Evolutionary conservation across 2,329 filamentous ascomycete genomes (phyloP).

Genomic region (Cadophora sp.): DNA sequence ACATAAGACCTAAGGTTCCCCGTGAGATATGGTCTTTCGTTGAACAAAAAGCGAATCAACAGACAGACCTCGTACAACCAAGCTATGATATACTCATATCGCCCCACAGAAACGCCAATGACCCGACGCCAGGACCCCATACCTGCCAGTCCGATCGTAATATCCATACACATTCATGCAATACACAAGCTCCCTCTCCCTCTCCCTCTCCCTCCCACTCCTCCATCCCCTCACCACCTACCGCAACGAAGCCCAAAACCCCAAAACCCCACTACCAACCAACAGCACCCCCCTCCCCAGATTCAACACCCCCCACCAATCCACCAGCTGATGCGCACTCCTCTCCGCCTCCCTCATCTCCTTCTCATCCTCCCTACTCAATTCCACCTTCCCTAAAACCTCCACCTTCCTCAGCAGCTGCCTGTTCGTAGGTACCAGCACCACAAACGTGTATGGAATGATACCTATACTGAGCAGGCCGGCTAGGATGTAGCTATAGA

Average conservation of each 20-base stretch:
- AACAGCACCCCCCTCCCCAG: slow-evolving; percentile 49
- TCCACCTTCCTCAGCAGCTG: slow-evolving; percentile 54
- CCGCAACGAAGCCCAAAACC: slow-evolving; percentile 24
- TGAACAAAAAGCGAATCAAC: too few relatives aligned
- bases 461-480: slow-evolving; percentile 53
- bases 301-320: slow-evolving; percentile 62
- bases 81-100: neutral
- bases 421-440: slow-evolving; percentile 55
- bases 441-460: slow-evolving; percentile 56
- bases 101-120: neutral
- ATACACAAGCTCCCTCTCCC: neutral
- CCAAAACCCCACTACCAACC: slow-evolving; percentile 39
- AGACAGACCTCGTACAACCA: neutral
- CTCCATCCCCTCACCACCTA: neutral
- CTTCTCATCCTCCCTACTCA: slow-evolving; percentile 49
- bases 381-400: slow-evolving; percentile 46
- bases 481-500: slow-evolving; percentile 50
- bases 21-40: too few relatives aligned
- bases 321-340: slow-evolving; percentile 58
- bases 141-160: neutral
- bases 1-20: too few relatives aligned
- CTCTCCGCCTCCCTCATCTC: slow-evolving; percentile 49
- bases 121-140: neutral
- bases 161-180: neutral
- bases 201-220: too few relatives aligned